Evolutionary conservation across 2,329 filamentous ascomycete species (phyloP).

Genomic region (Ophiostoma australiae): DNA sequence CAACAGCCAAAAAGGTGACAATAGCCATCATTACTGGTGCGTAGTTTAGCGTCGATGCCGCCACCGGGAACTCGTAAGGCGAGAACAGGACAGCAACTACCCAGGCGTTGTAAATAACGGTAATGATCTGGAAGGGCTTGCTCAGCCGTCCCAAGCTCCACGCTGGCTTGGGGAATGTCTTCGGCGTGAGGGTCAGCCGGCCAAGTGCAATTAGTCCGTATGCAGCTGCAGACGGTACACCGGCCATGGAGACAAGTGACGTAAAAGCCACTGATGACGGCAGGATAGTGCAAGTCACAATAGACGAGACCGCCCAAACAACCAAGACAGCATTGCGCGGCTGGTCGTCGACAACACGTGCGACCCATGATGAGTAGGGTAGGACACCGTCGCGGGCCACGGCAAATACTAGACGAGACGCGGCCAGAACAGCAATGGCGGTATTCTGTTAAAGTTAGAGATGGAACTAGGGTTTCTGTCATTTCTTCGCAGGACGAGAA

Average conservation of each 20-base stretch:
- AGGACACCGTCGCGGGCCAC: constrained; percentile 25
- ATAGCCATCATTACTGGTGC: constrained; percentile 25
- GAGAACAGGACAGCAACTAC: constrained; percentile 23
- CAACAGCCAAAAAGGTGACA: constrained; percentile 22
- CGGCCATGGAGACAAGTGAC: constrained; percentile 23
- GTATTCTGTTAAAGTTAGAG: constrained; percentile 17
- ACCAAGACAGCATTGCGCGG: constrained; percentile 25
- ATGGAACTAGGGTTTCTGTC: too few species aligned
- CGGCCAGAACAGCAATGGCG: constrained; percentile 24
- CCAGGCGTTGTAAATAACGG: constrained; percentile 23
- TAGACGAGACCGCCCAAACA: constrained; percentile 21
- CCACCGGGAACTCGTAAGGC: constrained; percentile 23
- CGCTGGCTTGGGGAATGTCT: constrained; percentile 20
- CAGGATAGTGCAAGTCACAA: constrained; percentile 24
- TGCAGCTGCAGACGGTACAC: constrained; percentile 23
- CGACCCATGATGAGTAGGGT: constrained; percentile 21
- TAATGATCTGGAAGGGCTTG: constrained; percentile 23
- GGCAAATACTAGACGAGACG: constrained; percentile 24
- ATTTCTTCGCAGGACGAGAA: too few species aligned
- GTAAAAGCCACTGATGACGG: constrained; percentile 25
- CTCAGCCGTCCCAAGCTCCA: constrained; percentile 24
- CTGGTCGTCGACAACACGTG: constrained; percentile 21
- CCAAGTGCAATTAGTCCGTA: constrained; percentile 21
- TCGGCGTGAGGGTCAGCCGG: constrained; percentile 21
- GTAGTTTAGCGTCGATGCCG: constrained; percentile 24